Conservation (phyloP, 2,329 filamentous ascomycete species). For the Cladosporium austrohemisphaericum region DNA sequence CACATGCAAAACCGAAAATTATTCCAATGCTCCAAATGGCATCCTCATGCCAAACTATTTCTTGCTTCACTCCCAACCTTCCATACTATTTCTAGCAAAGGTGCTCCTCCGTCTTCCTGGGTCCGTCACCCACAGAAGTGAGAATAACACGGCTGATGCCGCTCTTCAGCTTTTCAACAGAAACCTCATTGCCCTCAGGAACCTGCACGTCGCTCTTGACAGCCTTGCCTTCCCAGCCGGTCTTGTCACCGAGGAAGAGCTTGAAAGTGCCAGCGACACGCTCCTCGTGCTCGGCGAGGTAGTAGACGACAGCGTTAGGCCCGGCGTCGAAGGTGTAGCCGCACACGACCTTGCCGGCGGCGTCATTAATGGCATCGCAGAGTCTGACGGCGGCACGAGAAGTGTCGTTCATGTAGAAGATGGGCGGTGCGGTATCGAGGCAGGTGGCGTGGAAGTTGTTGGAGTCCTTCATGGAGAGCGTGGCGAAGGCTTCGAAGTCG, state of each 20-base stretch:
- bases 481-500: constrained; percentile 83
- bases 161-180: constrained; percentile 58
- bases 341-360: constrained; percentile 73
- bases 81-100: constrained; percentile 22
- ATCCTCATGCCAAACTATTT: neutral
- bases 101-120: constrained; percentile 68
- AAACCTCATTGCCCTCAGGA: constrained; percentile 59
- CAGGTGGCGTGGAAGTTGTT: constrained; percentile 97
- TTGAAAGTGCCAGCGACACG: constrained; percentile 76
- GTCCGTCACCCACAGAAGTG: constrained; percentile 88
- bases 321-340: constrained; percentile 98
- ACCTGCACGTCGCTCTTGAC: constrained; percentile 51
- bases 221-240: constrained; percentile 64
- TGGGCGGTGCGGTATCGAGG: constrained; percentile 91
- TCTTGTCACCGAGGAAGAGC: constrained; percentile 57
- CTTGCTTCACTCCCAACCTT: too few relatives aligned
- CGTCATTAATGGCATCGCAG: constrained; percentile 82
- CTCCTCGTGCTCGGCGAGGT: constrained; percentile 72
- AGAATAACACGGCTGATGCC: constrained; percentile 87
- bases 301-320: constrained; percentile 96
- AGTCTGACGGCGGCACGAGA: constrained; percentile 80
- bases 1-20: neutral
- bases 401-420: constrained; percentile 98
- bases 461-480: constrained; percentile 92
- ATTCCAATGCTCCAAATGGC: neutral